Percentiles rank a stretch among this genome's conserved stretches.
Conservation (phyloP, 352 stramenopile species). For the Phytophthora litchii region DNA sequence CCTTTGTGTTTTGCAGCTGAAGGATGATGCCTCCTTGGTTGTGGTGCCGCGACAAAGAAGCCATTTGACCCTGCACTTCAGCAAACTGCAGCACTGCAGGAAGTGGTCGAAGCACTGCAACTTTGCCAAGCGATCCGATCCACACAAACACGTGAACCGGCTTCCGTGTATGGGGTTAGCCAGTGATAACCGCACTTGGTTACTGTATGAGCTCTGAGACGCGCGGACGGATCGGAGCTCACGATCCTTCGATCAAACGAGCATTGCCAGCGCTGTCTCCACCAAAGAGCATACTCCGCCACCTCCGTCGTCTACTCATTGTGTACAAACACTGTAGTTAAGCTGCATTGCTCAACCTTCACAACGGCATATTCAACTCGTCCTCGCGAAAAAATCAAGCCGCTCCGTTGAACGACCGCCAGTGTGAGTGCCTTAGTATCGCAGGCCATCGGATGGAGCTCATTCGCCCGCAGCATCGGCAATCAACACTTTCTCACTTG, state of each 20-base stretch:
- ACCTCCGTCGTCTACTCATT: not conserved
- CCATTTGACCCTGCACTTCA: constrained; percentile 11
- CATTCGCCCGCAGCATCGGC: constrained; percentile 5
- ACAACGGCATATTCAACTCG: constrained; percentile 19
- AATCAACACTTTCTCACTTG: constrained; percentile 25
- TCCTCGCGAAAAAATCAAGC: constrained; percentile 35
- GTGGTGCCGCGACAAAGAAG: constrained; percentile 8
- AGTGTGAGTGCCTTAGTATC: constrained; percentile 27
- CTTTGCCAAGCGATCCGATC: constrained; percentile 11
- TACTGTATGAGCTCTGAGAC: constrained; percentile 25
- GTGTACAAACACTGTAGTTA: constrained; percentile 6
- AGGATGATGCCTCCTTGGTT: not conserved
- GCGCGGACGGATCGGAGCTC: constrained; percentile 20
- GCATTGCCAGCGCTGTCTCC: constrained; percentile 1
- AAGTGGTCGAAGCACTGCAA: not conserved
- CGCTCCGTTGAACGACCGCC: constrained; percentile 15
- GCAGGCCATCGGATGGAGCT: constrained; percentile 20
- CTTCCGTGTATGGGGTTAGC: constrained; percentile 26
- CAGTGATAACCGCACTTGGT: constrained; percentile 4
- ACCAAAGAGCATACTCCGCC: constrained; percentile 24
- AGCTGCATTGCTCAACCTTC: constrained; percentile 1
- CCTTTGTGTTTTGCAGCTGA: constrained; percentile 8
- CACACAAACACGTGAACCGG: constrained; percentile 32
- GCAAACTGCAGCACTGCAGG: constrained; percentile 6
- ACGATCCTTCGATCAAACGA: constrained; percentile 38